Base-by-base conservation (phyloP, 192 early-diverging fungal genomes). In the Coemansia sp. region DNA sequence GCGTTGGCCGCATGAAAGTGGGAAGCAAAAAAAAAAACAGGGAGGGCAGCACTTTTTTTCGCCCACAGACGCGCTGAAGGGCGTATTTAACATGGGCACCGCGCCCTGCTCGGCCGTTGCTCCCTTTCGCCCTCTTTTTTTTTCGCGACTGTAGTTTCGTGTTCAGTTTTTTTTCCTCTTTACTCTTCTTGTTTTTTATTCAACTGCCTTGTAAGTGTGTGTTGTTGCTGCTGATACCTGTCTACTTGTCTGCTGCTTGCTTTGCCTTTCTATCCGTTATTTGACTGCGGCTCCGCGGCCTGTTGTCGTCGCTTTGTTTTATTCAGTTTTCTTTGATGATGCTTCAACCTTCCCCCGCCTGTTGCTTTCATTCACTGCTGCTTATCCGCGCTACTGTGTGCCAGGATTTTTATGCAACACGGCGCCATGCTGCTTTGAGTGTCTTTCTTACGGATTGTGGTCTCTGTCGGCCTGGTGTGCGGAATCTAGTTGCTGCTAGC, bases 61-160 rank as follows among this genome's bases (percentile, higher is more conserved):
- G 5, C 17, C 19, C n/a, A 50, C 55, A 50, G 52, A 57, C 55
- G 59, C 61, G 65, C 60, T 56, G 20, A 51, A 56, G 42, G 66
- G 32, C 61, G 67, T 75, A 75, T 75, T 61, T 75, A 75, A 75
- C 57, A 23, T 50, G 66, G 63, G 31, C n/a, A 63, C 63, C 61
- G 72, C 72, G 72, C 72, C 65, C 72, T 69, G 42, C 56, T 36
- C 22, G 51, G 30, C 30, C 53, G 55, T 42, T 39, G 55, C 46
- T 52, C 61, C 58, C 58, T 58, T 51, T 51, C 57, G 36, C 42
- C 64, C 54, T 75, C 42, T 69, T 65, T 73, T 73, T 70, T 68
- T 21, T 65, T 57, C 56, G 53, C 51, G 68, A 68, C 67, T 62
- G 33, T 60, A 66, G 53, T 63, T 64, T 64, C 58, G 67, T 63